Base-by-base conservation (phyloP, 2,329 filamentous ascomycete genomes). In the Sporothrix sp. region DNA sequence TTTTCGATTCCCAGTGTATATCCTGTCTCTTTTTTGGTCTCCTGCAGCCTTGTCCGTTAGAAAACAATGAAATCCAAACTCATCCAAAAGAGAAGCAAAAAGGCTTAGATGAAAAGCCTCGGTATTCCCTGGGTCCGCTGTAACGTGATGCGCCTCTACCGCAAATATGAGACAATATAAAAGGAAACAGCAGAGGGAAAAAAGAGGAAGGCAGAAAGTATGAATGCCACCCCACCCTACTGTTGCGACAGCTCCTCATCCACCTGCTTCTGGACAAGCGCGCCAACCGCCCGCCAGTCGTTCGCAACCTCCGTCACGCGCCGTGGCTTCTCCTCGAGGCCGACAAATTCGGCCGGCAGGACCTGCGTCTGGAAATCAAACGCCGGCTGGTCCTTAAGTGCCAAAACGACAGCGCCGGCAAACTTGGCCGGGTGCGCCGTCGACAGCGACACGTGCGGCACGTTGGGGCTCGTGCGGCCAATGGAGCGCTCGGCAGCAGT, bases 361-460 rank as follows among this genome's bases (percentile, higher is more conserved):
- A 97, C 85, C 56, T 84, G 78, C 55, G 75, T 66, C 36, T 79
- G 73, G 63, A 95, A 95, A 59, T 80, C 75, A 60, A 94, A 96
- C 1, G 76, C 81, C n/a, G 75, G 65, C 62, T 86, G 75, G 8
- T 77, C 77, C 56, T 81, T 76, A 53, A 97, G 72, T 0, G 91
- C 89, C 43, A 85, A 65, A 59, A 90, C 84, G 2, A 98, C 91
- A 0, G 90, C 90, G 28, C 80, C 79, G 0, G 85, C 82, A 62
- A 98, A 98, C 68, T 98, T 98, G 55, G 91, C 93, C 0, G 93
- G 91, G 67, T 98, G 93, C 2, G 93, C 93, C 2, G 93, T 98
- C 1, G 90, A 87, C 3, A 98, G 79, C 1, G 88, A 82, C 60
- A 98, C 85, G 65, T 95, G 85, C n/a, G 68, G 73, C 48, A 82